These are phyloP conservation scores for Peronosclerospora sorghi DNA, from an alignment of 352 stramenopile genomes.

Conservation along the genomic window DNA sequence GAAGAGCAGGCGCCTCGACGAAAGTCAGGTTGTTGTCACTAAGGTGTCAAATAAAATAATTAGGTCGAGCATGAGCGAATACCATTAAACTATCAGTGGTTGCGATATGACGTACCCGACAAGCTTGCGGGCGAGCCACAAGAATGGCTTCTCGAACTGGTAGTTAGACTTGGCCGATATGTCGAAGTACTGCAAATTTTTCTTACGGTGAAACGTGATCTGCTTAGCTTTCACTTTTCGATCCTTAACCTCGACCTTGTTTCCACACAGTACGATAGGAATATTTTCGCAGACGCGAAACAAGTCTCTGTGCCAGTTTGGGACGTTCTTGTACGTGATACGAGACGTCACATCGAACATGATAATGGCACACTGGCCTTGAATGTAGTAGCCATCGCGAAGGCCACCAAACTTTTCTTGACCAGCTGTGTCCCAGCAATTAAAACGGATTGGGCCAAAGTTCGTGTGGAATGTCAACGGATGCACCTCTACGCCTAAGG, in stretches of 20 bases:
- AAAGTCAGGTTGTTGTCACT: slow-evolving; percentile 97
- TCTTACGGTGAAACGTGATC: slow-evolving; percentile 99
- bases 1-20: slow-evolving; percentile 94
- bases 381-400: slow-evolving; percentile 96
- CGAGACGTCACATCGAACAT: slow-evolving; percentile 99
- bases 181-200: slow-evolving; percentile 99
- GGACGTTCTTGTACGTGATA: slow-evolving; percentile 99
- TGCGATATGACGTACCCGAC: slow-evolving; percentile 59
- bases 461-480: slow-evolving; percentile 99
- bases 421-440: slow-evolving; percentile 99
- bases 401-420: slow-evolving; percentile 98
- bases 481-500: slow-evolving; percentile 98
- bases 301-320: slow-evolving; percentile 99
- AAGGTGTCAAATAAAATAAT: slow-evolving; percentile 2
- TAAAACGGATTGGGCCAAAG: slow-evolving; percentile 98
- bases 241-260: slow-evolving; percentile 99
- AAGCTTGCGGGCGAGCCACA: slow-evolving; percentile 99
- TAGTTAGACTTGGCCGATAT: slow-evolving; percentile 99
- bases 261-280: slow-evolving; percentile 98
- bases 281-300: slow-evolving; percentile 99
- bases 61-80: neutral
- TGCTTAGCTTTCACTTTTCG: slow-evolving; percentile 99
- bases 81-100: neutral
- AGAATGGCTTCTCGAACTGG: slow-evolving; percentile 99
- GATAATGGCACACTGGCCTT: slow-evolving; percentile 99